phyloP scores from a whole-genome alignment of 495 filamentous ascomycete species.

The Lineolata rhizophorae region DNA sequence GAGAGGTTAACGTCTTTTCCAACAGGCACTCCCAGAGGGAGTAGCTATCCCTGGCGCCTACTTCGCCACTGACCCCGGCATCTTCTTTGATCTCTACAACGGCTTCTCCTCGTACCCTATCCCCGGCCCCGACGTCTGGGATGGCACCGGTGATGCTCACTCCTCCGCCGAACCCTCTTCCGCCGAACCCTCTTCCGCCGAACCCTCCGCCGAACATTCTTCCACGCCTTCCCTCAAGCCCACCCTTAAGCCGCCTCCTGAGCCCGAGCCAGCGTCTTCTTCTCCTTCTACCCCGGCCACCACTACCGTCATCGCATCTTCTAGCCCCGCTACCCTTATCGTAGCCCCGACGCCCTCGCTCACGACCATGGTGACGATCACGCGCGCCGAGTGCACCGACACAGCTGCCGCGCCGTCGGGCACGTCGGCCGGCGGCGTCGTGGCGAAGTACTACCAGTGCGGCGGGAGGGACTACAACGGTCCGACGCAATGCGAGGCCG shows the following conservation, averaged over 20 bases:
- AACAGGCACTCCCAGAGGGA: constrained; percentile 11
- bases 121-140: constrained; percentile 8
- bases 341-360: constrained; percentile 3
- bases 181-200: neutral
- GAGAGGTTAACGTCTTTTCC: neutral
- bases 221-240: constrained; percentile 1
- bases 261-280: too few species aligned
- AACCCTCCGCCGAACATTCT: neutral
- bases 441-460: constrained; percentile 9
- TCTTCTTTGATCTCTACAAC: constrained; percentile 9
- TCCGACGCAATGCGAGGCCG: constrained; percentile 5
- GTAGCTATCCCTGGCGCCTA: constrained; percentile 12
- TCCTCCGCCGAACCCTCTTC: too few species aligned
- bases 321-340: neutral
- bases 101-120: constrained; percentile 7
- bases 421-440: constrained; percentile 2
- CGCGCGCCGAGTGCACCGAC: neutral
- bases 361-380: too few species aligned
- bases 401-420: constrained; percentile 1
- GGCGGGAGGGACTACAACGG: constrained; percentile 8
- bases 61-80: constrained; percentile 8
- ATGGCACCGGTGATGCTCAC: constrained; percentile 3
- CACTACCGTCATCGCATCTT: neutral
- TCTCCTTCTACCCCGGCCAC: too few species aligned
- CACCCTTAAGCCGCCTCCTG: too few species aligned